Evolutionary conservation across 1,284 basidiomycete genomes (phyloP), one percentile per base, ranked within the genome.

Genomic region (Gymnopus androsaceus): DNA sequence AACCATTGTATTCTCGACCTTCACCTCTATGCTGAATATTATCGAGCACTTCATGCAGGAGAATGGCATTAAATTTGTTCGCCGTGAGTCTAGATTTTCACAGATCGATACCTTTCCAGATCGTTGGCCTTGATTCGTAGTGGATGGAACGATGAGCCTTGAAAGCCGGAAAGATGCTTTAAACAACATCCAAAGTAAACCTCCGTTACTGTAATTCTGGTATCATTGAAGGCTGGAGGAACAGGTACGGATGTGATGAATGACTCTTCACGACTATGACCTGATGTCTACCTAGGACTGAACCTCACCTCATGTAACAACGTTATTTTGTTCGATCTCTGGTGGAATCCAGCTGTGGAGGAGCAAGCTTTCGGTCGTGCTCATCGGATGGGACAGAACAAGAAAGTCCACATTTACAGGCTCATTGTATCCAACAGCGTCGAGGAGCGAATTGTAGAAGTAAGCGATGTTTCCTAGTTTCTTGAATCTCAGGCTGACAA

Each of bases 341-440:
- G 17, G n/a, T 57, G 17, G 31, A 41, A 40, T 23, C 41, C 41
- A 30, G 30, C 28, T 12, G 30, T 33, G 42, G 41, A 67, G 66
- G 75, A 78, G 57, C 82, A 85, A 67, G 84, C 84, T 0, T 85
- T 85, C 57, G 85, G 84, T 63, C 77, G 85, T 30, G 82, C 81
- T 0, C 82, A 84, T 67, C 73, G 80, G n/a, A 72, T 83, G 19
- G 83, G 84, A 1, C 84, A 86, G 66, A 77, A 70, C 28, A 72
- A 75, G 5, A 72, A 78, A 51, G 83, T 86, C 33, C 73, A 78
- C 59, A 81, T 87, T 49, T 83, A 79, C 72, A 86, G 85, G 66
- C 69, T 87, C 25, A 78, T 78, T 0, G 76, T 85, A 27, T 66
- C 70, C 33, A 67, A 77, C 45, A 83, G 83, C 0, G 78, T 87